phyloP scores from a whole-genome alignment of 1,284 basidiomycete species.

The Salmacisia buchloeana region DNA sequence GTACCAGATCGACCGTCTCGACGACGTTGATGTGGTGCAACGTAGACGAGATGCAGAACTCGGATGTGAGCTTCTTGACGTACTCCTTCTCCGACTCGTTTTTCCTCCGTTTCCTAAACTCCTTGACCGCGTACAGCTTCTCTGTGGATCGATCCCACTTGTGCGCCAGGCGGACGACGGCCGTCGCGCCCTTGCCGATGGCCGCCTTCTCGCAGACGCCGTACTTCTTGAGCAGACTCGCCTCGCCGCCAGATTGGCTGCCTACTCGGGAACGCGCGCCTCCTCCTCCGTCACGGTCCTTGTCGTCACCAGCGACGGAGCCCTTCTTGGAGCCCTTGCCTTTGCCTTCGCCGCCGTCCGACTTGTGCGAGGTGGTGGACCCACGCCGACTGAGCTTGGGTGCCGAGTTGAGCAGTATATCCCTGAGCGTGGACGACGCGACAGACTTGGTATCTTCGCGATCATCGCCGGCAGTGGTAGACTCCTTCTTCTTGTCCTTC shows the following conservation, averaged over 20 bases:
- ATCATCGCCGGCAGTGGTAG: conserved; percentile 32
- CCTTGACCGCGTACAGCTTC: conserved; percentile 98
- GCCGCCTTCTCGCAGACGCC: conserved; percentile 94
- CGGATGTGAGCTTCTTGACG: conserved; percentile 97
- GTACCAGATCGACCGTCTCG: conserved; percentile 96
- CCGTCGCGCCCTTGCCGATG: conserved; percentile 95
- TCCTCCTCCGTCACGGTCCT: neutral
- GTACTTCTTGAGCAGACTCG: conserved; percentile 69
- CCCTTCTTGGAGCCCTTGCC: conserved; percentile 28
- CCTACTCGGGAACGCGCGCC: conserved; percentile 5
- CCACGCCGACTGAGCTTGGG: conserved; percentile 43
- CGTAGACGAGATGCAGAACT: conserved; percentile 98
- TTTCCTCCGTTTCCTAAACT: conserved; percentile 95
- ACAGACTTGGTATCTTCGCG: conserved; percentile 26
- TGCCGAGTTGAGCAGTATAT: conserved; percentile 47
- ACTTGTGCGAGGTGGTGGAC: conserved; percentile 35
- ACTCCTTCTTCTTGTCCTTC: conserved; percentile 28
- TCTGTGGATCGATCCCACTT: conserved; percentile 97
- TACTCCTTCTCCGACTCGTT: conserved; percentile 99
- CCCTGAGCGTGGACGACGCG: conserved; percentile 41
- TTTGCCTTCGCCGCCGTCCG: conserved; percentile 25
- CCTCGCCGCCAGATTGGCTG: conserved; percentile 32
- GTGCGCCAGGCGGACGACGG: conserved; percentile 90
- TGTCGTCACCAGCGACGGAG: conserved; percentile 11
- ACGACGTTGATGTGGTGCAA: conserved; percentile 93